Conservation (phyloP, 2,329 filamentous ascomycete species). For the Hypoxylon sp. region DNA sequence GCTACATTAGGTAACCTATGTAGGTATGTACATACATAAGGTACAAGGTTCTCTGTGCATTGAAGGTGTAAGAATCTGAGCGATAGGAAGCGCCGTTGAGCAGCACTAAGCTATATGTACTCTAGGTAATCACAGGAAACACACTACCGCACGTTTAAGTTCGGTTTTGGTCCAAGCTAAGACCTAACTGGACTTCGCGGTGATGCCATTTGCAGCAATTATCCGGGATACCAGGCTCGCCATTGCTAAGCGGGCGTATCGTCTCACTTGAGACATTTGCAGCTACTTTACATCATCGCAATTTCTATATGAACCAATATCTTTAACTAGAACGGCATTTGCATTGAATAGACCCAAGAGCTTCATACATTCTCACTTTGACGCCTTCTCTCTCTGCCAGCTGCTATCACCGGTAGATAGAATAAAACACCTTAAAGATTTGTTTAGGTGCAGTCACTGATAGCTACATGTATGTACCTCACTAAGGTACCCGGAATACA, state of each 20-base stretch:
- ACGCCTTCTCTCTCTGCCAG: neutral
- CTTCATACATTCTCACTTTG: neutral
- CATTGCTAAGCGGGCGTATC: conserved; percentile 7
- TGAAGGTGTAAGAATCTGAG: neutral
- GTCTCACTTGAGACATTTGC: conserved; percentile 13
- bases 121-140: conserved; percentile 1
- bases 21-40: no score
- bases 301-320: conserved; percentile 14
- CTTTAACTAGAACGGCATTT: neutral
- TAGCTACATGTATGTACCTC: neutral
- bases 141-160: neutral
- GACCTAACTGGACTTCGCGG: conserved; percentile 16
- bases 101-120: conserved; percentile 7
- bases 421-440: neutral
- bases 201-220: conserved; percentile 34
- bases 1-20: neutral
- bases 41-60: neutral
- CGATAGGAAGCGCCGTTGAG: conserved; percentile 10
- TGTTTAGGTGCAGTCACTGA: neutral
- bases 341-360: neutral
- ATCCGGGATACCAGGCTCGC: conserved; percentile 19
- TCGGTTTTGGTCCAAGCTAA: conserved; percentile 20
- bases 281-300: conserved; percentile 29
- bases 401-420: neutral
- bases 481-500: conserved; percentile 7